Conservation (phyloP, 2,329 filamentous ascomycete genomes). For the Talaromyces sp. region DNA sequence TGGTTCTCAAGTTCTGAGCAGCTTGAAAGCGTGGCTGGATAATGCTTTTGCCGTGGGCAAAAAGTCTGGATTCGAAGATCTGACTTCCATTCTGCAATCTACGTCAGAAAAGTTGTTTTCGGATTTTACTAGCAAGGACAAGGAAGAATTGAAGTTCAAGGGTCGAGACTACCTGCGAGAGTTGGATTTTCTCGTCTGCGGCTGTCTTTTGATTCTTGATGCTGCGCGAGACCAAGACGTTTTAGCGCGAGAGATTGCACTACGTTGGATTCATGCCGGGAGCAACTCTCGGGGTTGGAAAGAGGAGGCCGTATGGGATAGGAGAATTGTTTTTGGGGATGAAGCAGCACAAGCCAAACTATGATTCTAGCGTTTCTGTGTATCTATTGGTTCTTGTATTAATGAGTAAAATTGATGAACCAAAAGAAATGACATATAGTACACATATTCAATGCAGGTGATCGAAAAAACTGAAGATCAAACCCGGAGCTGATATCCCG, state of each 20-base stretch:
- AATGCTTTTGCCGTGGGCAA: conserved; percentile 32
- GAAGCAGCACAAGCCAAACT: conserved; percentile 1
- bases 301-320: conserved; percentile 8
- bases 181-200: conserved; percentile 24
- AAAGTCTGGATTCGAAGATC: background rate
- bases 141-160: conserved; percentile 22
- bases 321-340: conserved; percentile 11
- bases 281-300: background rate
- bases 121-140: conserved; percentile 5
- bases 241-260: conserved; percentile 18
- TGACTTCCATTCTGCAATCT: conserved; percentile 41
- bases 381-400: background rate
- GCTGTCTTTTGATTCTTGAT: conserved; percentile 25
- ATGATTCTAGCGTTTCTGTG: background rate
- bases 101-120: conserved; percentile 23
- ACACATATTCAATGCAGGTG: too few species aligned
- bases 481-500: too few species aligned
- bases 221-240: conserved; percentile 24
- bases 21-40: conserved; percentile 35
- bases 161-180: conserved; percentile 23
- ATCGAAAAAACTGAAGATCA: too few species aligned
- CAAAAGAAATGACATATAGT: too few species aligned
- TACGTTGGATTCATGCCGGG: conserved; percentile 7
- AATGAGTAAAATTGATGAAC: background rate
- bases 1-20: conserved; percentile 10